Conservation (phyloP, 352 stramenopile species). For the Globisporangium polare region DNA sequence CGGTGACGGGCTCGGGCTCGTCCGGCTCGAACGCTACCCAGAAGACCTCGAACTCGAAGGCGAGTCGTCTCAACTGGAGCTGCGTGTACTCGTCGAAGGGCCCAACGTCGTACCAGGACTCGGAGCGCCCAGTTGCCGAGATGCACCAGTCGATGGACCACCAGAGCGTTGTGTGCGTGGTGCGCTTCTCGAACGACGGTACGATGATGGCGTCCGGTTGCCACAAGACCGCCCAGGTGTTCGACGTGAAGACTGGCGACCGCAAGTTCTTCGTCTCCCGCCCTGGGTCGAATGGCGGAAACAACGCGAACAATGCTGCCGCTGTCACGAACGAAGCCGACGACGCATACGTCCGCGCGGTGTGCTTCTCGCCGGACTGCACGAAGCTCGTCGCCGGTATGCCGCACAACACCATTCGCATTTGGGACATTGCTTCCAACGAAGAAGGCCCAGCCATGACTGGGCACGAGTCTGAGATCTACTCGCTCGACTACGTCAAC, state of each 20-base stretch:
- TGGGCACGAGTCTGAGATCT: conserved; percentile 85
- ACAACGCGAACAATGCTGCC: conserved; percentile 25
- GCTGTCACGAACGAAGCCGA: conserved; percentile 61
- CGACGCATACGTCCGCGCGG: conserved; percentile 77
- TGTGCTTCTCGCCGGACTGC: conserved; percentile 83
- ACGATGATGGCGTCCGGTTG: conserved; percentile 85
- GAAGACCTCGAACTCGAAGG: conserved; percentile 78
- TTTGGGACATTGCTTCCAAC: conserved; percentile 86
- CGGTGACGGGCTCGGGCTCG: conserved; percentile 29
- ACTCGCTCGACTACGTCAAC: conserved; percentile 84
- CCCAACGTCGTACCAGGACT: conserved; percentile 68
- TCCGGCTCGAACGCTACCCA: conserved; percentile 48
- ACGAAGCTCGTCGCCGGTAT: conserved; percentile 85
- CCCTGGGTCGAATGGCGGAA: conserved; percentile 41
- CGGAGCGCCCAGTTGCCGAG: conserved; percentile 74
- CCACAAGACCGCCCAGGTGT: conserved; percentile 85
- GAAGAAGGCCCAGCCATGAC: conserved; percentile 80
- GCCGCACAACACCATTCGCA: conserved; percentile 84
- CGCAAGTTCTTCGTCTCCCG: conserved; percentile 80
- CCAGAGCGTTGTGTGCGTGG: conserved; percentile 85
- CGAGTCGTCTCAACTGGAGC: conserved; percentile 83
- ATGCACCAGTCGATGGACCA: conserved; percentile 89
- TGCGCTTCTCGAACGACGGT: conserved; percentile 79
- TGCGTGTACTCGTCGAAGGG: conserved; percentile 75
- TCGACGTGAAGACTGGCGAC: conserved; percentile 82